Evolutionary conservation across 352 stramenopile species (phyloP), one percentile per base, ranked within the genome.

Genomic region (Phytophthora tentaculata): DNA sequence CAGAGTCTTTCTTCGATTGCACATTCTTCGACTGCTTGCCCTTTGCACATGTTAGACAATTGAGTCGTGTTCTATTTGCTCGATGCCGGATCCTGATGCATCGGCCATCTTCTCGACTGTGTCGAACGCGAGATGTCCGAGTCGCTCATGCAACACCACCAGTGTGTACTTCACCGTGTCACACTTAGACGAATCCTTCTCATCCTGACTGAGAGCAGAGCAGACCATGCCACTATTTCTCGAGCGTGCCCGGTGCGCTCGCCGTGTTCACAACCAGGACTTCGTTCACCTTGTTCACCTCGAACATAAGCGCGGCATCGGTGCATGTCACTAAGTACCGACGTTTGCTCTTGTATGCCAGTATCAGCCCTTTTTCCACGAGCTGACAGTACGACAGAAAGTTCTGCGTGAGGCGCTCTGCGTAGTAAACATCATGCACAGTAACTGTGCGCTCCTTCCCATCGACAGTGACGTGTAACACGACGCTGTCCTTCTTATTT

Each of bases 1-100:
- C 59, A 0, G 51, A 60, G 14, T 73, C 37, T 16, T 67, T 62
- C 17, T 55, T 43, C 0, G 45, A 50, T 19, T 58, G 43, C 17
- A 2, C 2, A 8, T 22, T 56, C 13, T 61, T 65, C 1, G 16
- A 19, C 28, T 71, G 26, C 23, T 70, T 74, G 8, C 55, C 47
- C 12, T 67, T 1, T 0, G 53, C 54, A 22, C 53, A 74, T 2
- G 54, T 53, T 0, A 62, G n/a, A n/a, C n/a, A n/a, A n/a, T n/a
- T n/a, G n/a, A 5, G 0, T 1, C 12, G 16, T 16, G 24, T 16
- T 55, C 24, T 3, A 16, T 61, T 9, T 63, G 20, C 19, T 32
- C 17, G 4, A 69, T 54, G 1, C 50, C 61, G 0, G 44, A 63
- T 0, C 29, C 32, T 2, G 32, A 53, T n/a, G n/a, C n/a, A n/a